phyloP scores from a whole-genome alignment of 2,329 filamentous ascomycete genomes.

The Pezicula neosporulosa region DNA sequence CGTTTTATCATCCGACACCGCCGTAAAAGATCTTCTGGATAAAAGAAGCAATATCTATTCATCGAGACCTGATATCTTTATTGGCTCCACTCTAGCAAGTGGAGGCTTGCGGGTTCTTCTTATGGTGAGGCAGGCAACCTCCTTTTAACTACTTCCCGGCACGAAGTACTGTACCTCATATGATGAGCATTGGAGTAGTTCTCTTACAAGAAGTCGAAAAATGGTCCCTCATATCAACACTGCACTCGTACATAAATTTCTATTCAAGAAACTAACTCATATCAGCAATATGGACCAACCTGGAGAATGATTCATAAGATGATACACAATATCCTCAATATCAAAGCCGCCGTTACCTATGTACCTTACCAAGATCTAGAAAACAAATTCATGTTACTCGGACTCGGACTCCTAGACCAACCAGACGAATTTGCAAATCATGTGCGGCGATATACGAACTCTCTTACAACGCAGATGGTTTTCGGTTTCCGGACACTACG shows the following conservation, averaged over 20 bases:
- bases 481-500: constrained; percentile 33
- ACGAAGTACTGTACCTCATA: too few species aligned
- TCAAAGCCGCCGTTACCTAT: constrained; percentile 20
- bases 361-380: constrained; percentile 42
- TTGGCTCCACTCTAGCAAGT: constrained; percentile 28
- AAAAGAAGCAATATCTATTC: constrained; percentile 14
- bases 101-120: constrained; percentile 41
- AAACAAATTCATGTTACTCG: constrained; percentile 41
- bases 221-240: too few species aligned
- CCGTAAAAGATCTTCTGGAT: constrained; percentile 17
- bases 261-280: too few species aligned
- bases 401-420: constrained; percentile 37
- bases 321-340: constrained; percentile 34
- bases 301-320: constrained; percentile 42
- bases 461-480: constrained; percentile 37
- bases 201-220: too few species aligned
- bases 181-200: too few species aligned
- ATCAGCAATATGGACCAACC: not conserved
- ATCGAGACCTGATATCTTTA: constrained; percentile 8
- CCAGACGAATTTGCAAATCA: constrained; percentile 42
- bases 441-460: constrained; percentile 42
- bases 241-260: too few species aligned
- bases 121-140: constrained; percentile 33
- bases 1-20: constrained; percentile 8
- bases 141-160: not conserved